Percentiles rank a stretch among this genome's conserved stretches.
Evolutionary conservation across 108 stramenopile species (phyloP).

Genomic region (Cyclotella distinguenda): DNA sequence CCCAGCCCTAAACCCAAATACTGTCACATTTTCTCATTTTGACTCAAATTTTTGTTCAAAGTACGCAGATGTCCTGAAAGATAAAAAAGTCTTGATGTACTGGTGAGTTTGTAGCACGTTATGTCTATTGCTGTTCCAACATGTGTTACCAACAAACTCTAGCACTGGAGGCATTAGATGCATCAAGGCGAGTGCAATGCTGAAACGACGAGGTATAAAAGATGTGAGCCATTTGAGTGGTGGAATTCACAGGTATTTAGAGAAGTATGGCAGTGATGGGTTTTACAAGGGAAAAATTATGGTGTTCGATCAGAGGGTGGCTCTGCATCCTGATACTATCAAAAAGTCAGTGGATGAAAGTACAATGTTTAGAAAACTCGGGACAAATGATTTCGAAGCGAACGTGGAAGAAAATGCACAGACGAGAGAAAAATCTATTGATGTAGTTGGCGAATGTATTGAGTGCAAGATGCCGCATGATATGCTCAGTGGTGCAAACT

Average conservation of each 20-base stretch:
- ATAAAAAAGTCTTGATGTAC: conserved; percentile 92
- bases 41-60: conserved; percentile 63
- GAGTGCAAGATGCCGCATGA: conserved; percentile 61
- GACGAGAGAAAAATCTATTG: neutral
- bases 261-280: conserved; percentile 77
- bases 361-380: neutral
- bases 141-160: too few species aligned
- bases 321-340: conserved; percentile 49
- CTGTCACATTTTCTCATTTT: conserved; percentile 74
- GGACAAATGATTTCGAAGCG: too few species aligned
- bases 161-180: conserved; percentile 89
- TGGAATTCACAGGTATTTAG: conserved; percentile 94
- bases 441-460: conserved; percentile 63
- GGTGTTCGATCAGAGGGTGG: conserved; percentile 89
- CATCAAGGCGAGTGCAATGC: conserved; percentile 76
- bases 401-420: neutral
- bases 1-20: conserved; percentile 71
- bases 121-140: too few species aligned
- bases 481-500: conserved; percentile 60
- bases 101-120: too few species aligned
- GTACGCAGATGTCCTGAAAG: conserved; percentile 55
- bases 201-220: conserved; percentile 62
- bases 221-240: conserved; percentile 86
- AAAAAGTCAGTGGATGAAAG: neutral
- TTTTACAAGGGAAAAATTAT: conserved; percentile 91